Evolutionary conservation across 805 yeast species (phyloP).

Genomic region (Yarrowia phangngaensis): DNA sequence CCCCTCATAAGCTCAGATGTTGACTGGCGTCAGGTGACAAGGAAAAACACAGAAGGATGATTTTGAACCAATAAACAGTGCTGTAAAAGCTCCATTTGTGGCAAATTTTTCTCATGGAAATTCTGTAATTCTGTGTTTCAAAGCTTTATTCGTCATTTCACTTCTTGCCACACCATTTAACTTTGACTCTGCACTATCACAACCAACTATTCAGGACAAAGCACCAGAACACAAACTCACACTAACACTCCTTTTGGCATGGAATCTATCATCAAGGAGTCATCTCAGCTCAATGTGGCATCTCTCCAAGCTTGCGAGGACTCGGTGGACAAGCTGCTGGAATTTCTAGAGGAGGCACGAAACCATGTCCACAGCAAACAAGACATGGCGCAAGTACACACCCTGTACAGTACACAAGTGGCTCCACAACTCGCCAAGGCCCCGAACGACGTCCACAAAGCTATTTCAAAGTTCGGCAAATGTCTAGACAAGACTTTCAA

Average conservation of each 20-base stretch:
- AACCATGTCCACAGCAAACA: constrained; percentile 30
- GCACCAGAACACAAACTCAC: constrained; percentile 1
- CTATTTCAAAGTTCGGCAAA: constrained; percentile 37
- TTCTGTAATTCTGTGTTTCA: too few species aligned
- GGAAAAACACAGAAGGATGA: too few species aligned
- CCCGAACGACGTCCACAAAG: constrained; percentile 36
- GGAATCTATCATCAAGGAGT: constrained; percentile 39
- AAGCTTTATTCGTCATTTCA: too few species aligned
- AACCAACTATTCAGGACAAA: too few species aligned
- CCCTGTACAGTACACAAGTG: constrained; percentile 1
- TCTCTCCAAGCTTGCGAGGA: constrained; percentile 37
- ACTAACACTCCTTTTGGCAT: constrained; percentile 30
- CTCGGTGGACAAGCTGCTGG: constrained; percentile 37
- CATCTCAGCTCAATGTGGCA: constrained; percentile 36
- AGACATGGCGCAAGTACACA: constrained; percentile 4
- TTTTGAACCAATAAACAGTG: too few species aligned
- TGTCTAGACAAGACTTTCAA: constrained; percentile 36
- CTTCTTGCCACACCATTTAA: too few species aligned
- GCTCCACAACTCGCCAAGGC: constrained; percentile 27
- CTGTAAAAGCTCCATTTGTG: too few species aligned
- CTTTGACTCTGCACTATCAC: too few species aligned
- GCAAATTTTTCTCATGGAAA: too few species aligned
- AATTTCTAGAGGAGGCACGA: constrained; percentile 34
- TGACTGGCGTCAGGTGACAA: too few species aligned
- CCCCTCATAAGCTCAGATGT: too few species aligned